phyloP scores from a whole-genome alignment of 108 stramenopile species.

The Skeletonema grethae region DNA sequence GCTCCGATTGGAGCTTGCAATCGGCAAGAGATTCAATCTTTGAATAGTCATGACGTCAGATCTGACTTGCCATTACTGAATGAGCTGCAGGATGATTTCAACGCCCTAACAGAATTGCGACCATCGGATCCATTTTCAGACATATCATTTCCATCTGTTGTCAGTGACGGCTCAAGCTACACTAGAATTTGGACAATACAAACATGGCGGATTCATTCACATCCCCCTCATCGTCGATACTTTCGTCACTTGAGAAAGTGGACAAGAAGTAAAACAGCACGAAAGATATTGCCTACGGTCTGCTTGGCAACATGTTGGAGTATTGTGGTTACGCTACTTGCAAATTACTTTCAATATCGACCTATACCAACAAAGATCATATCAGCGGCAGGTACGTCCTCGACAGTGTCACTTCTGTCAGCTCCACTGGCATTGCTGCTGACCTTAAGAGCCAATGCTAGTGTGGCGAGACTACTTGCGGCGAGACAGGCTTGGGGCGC shows the following conservation, averaged over 20 bases:
- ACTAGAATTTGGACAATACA: conserved; percentile 34
- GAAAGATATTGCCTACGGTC: conserved; percentile 38
- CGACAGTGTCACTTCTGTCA: conserved; percentile 16
- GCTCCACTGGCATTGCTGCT: conserved; percentile 48
- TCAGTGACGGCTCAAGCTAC: conserved; percentile 40
- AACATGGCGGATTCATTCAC: conserved; percentile 36
- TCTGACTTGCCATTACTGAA: not conserved
- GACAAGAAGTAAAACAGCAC: conserved; percentile 30
- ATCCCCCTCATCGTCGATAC: conserved; percentile 35
- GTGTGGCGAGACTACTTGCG: conserved; percentile 31
- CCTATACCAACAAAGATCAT: conserved; percentile 10
- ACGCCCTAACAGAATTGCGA: conserved; percentile 1
- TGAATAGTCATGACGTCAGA: not conserved
- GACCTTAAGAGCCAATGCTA: conserved; percentile 40
- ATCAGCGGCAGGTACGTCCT: conserved; percentile 1
- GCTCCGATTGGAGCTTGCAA: not conserved
- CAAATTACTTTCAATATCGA: not conserved
- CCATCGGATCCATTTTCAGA: conserved; percentile 19
- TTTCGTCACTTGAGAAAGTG: conserved; percentile 31
- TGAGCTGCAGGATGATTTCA: not conserved
- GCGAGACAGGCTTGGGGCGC: conserved; percentile 34
- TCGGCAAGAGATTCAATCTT: not conserved
- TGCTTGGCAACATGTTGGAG: conserved; percentile 29
- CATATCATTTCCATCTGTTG: conserved; percentile 9
- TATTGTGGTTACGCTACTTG: conserved; percentile 16